Percentiles rank a stretch among this genome's conserved stretches.
These are phyloP conservation scores for Euclidium syriacum DNA, from an alignment of 345 rosid species.

Conservation along the genomic window DNA sequence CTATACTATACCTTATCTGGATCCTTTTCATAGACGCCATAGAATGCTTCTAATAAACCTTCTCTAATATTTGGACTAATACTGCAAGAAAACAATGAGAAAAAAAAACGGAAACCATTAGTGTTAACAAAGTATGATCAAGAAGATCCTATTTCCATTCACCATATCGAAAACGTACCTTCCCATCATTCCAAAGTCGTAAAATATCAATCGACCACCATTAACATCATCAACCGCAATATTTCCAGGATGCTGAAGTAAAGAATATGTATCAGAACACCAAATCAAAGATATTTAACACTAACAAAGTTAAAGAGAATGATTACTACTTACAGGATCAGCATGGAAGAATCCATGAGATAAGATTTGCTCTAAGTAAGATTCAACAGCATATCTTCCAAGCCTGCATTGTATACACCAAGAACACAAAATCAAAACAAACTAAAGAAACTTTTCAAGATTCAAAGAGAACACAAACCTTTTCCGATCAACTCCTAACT, in stretches of 20 bases:
- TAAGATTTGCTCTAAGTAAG: constrained; percentile 95
- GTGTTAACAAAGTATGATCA: not conserved
- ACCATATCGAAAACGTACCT: constrained; percentile 66
- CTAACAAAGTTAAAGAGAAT: not conserved
- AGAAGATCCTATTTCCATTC: not conserved
- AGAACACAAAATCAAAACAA: not conserved
- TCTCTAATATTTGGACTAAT: constrained; percentile 91
- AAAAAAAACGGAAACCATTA: constrained; percentile 6
- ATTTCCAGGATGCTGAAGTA: constrained; percentile 92
- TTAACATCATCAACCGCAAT: constrained; percentile 98
- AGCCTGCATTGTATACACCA: constrained; percentile 53
- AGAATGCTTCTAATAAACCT: constrained; percentile 84
- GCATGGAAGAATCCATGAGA: constrained; percentile 99
- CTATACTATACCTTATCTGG: constrained; percentile 81
- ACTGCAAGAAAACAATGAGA: constrained; percentile 43
- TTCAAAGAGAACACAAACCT: constrained; percentile 42
- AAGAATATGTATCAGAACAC: not conserved
- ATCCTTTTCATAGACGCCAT: constrained; percentile 92
- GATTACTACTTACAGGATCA: constrained; percentile 79
- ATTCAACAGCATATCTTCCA: constrained; percentile 94
- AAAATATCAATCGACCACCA: constrained; percentile 95
- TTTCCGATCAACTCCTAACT: constrained; percentile 87
- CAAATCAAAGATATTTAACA: not conserved
- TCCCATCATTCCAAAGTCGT: constrained; percentile 99
- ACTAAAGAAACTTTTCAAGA: not conserved